These are phyloP conservation scores for Stachybotrys chlorohalonatus DNA, from an alignment of 2,329 filamentous ascomycete genomes.

Conservation along the genomic window DNA sequence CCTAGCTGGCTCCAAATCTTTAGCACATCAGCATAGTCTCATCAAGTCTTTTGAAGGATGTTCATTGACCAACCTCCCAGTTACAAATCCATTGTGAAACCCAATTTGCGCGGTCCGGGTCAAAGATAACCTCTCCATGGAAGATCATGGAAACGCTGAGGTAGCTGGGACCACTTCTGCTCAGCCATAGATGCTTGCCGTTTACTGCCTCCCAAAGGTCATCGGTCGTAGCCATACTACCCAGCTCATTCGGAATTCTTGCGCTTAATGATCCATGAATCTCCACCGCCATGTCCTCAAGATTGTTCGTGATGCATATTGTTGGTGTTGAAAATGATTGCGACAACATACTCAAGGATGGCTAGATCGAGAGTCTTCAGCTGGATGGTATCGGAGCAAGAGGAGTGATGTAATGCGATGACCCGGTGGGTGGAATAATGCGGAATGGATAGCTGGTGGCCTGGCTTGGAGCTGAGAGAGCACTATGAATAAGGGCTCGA, in stretches of 20 bases:
- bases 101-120: constrained; percentile 3
- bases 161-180: constrained; percentile 17
- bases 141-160: constrained; percentile 16
- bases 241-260: constrained; percentile 9
- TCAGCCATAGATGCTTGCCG: constrained; percentile 21
- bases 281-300: constrained; percentile 12
- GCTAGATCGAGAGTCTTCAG: no score
- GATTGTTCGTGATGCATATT: constrained; percentile 11
- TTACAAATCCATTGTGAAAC: constrained; percentile 11
- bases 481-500: no score
- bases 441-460: no score
- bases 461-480: no score
- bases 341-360: not conserved
- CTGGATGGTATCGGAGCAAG: not conserved
- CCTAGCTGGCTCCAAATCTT: constrained; percentile 23
- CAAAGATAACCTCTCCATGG: constrained; percentile 8
- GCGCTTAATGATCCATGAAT: constrained; percentile 16
- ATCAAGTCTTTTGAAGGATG: not conserved
- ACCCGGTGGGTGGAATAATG: no score
- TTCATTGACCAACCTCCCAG: constrained; percentile 14
- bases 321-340: constrained; percentile 12
- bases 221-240: constrained; percentile 6
- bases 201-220: constrained; percentile 13
- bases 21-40: not conserved
- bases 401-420: not conserved